Base-by-base conservation (phyloP, 176 grass and related monocot species). In the Chrysopogon serrulatus region DNA sequence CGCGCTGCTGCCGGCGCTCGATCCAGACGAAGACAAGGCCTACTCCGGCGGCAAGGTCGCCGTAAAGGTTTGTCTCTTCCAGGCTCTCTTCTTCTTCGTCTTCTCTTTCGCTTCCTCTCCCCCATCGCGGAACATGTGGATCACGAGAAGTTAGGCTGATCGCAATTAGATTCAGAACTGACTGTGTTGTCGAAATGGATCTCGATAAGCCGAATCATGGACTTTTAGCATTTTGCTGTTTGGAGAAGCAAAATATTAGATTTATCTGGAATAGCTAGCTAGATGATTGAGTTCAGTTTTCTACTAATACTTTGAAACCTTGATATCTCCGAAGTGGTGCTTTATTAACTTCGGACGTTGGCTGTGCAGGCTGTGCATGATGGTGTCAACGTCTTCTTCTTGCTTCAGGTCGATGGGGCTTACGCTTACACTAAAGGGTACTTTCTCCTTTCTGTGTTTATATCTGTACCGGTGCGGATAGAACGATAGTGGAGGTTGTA, bases 401-500 rank as follows among this genome's bases (percentile, higher is more conserved):
- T 93, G 87, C 89, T 99, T 33, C 91, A 96, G 90, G 77, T 96
- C 87, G 85, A 99, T 87, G 96, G 96, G 51, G 87, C 88, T 44
- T 99, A 92, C 73, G 81, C 89, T 33, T 99, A 99, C 80, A 65
- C 69, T 41, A 92, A 95, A 90, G 89, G 96, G 96, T 99, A 92
- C 71, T 90, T 74, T 84, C 79, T 47, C 87, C 74, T 85, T 81
- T 43, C 9, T 67, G 28, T 76, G 30, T 41, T 66, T 60, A 67
- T 45, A 69, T 57, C 18, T 51, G 35, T 17, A 74, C 16, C 70
- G 69, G 15, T 70, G 27, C 35, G 71, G 19, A 45, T 76, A 43
- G 41, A 84, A 10, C 6, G 79, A 56, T 56, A 86, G 74, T 83
- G 79, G 73, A 67, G 65, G 30, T 45, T 78, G 37, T 79, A 83